These are phyloP conservation scores for Plectosphaerella plurivora DNA, from an alignment of 2,329 filamentous ascomycete species.

Conservation along the genomic window DNA sequence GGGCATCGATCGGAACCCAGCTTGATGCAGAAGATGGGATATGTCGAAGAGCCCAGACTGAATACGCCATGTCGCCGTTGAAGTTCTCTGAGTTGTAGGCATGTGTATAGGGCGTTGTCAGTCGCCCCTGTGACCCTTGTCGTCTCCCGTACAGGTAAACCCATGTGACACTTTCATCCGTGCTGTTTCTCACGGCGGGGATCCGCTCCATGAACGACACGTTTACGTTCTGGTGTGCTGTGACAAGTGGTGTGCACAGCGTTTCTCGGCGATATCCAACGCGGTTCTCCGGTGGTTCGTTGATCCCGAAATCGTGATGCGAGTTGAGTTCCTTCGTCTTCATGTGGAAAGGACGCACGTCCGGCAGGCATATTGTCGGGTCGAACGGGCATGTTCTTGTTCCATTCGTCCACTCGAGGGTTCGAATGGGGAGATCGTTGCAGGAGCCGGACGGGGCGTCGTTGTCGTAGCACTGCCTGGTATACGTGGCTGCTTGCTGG, in stretches of 20 bases:
- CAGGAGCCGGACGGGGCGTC: constrained; percentile 3
- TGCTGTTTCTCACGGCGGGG: too few relatives aligned
- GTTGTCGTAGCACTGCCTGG: constrained; percentile 14
- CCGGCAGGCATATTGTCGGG: constrained; percentile 5
- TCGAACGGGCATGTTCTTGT: constrained; percentile 13
- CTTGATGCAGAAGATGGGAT: background rate
- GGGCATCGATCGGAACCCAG: constrained; percentile 2
- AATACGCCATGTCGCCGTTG: constrained; percentile 1
- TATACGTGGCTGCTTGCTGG: constrained; percentile 9
- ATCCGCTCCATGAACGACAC: too few relatives aligned
- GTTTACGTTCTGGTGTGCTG: background rate
- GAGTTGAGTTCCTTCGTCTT: constrained; percentile 12
- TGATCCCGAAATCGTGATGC: constrained; percentile 14
- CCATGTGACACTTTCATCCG: constrained; percentile 1
- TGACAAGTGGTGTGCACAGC: constrained; percentile 5
- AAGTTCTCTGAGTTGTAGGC: constrained; percentile 2
- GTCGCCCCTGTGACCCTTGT: too few relatives aligned
- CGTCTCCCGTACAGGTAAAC: constrained; percentile 2
- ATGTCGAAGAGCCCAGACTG: background rate
- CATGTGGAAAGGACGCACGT: constrained; percentile 5
- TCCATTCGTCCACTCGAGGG: constrained; percentile 3
- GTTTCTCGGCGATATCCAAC: constrained; percentile 6
- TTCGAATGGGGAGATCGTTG: background rate
- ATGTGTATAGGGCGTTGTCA: too few relatives aligned
- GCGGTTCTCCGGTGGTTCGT: constrained; percentile 11